phyloP scores from a whole-genome alignment of 108 stramenopile genomes.

The Nitzschia putrida region DNA sequence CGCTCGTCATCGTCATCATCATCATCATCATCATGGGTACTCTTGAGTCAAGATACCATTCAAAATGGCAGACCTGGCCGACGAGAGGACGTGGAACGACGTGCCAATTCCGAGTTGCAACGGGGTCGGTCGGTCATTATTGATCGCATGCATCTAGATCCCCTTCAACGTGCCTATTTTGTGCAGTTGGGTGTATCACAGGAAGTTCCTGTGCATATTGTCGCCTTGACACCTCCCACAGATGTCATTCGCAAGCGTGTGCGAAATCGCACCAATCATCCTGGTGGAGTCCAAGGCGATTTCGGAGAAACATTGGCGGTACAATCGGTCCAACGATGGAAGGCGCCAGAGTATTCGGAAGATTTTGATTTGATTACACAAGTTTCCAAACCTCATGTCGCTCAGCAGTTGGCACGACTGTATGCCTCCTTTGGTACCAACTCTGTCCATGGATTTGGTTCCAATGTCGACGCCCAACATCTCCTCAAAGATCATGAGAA shows the following conservation, averaged over 20 bases:
- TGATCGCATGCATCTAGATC: constrained; percentile 84
- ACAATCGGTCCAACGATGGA: constrained; percentile 42
- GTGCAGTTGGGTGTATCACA: background rate
- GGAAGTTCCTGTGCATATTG: constrained; percentile 56
- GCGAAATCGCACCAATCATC: constrained; percentile 66
- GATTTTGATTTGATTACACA: constrained; percentile 42
- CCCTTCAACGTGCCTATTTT: constrained; percentile 46
- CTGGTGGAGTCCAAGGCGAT: constrained; percentile 71
- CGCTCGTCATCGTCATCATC: background rate
- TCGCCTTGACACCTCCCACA: constrained; percentile 56
- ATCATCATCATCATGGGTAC: constrained; percentile 43
- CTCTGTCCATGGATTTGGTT: background rate
- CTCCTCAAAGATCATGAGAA: too few relatives aligned
- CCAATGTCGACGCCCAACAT: background rate
- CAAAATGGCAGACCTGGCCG: constrained; percentile 74
- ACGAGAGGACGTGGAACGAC: constrained; percentile 65
- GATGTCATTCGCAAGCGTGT: constrained; percentile 59
- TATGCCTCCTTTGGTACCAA: constrained; percentile 22
- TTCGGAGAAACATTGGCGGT: constrained; percentile 55
- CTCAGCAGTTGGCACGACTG: constrained; percentile 19
- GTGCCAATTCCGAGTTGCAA: constrained; percentile 39
- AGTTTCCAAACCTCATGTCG: constrained; percentile 14
- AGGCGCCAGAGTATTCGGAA: constrained; percentile 64
- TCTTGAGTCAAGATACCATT: constrained; percentile 82
- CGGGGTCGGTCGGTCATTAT: constrained; percentile 58